Conservation (phyloP, 176 grass and related monocot genomes). For the Cocos nucifera region DNA sequence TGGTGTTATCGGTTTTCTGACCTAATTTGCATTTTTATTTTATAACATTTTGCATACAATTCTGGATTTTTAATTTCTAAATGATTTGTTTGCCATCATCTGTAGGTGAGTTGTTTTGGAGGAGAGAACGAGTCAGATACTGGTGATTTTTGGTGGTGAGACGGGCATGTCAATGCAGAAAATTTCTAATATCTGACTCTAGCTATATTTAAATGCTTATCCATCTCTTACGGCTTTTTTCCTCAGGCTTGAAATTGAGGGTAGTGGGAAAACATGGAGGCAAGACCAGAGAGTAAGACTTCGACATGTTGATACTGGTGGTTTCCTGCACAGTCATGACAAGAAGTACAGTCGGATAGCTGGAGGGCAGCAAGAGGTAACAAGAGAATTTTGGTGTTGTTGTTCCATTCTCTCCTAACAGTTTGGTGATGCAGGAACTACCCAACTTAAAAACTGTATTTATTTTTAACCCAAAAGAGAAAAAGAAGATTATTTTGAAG, state of each 20-base stretch:
- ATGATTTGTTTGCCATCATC: not conserved
- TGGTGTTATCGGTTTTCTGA: no score
- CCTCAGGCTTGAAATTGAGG: slow-evolving; percentile 59
- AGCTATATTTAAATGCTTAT: not conserved
- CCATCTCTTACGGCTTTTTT: not conserved
- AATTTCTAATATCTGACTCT: no score
- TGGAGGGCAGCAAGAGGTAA: slow-evolving; percentile 74
- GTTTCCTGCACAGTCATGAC: slow-evolving; percentile 72
- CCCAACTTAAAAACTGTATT: no score
- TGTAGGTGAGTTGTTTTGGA: slow-evolving; percentile 72
- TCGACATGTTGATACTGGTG: slow-evolving; percentile 56
- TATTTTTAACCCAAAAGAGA: no score
- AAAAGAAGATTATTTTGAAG: no score
- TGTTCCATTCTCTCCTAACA: no score
- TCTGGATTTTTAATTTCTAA: no score
- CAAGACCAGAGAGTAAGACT: slow-evolving; percentile 55
- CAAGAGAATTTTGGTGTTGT: not conserved
- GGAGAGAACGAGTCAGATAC: slow-evolving; percentile 52
- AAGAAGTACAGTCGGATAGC: slow-evolving; percentile 71
- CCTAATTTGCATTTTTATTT: no score
- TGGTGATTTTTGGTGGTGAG: slow-evolving; percentile 64
- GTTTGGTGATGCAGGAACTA: no score
- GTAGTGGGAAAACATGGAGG: slow-evolving; percentile 59
- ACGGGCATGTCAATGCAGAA: not conserved
- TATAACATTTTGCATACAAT: no score